phyloP scores from a whole-genome alignment of 2,329 filamentous ascomycete species.

The Apiospora marii region DNA sequence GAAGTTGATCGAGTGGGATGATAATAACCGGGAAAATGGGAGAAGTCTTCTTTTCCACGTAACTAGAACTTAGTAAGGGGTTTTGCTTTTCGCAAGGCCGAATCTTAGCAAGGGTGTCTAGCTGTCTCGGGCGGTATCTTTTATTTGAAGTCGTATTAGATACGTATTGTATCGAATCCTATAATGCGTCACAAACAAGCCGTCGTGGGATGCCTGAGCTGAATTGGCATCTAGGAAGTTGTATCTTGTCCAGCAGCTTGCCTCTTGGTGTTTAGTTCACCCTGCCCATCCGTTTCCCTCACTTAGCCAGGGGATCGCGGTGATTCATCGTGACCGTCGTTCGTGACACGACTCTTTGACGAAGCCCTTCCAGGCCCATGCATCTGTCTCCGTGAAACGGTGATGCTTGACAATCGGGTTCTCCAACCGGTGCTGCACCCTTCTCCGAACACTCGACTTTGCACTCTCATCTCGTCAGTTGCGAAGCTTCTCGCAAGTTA shows the following conservation, averaged over 20 bases:
- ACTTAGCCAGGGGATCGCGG: not conserved
- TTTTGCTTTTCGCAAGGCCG: not conserved
- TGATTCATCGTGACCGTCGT: not conserved
- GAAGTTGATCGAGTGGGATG: not conserved
- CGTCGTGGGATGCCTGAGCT: no score
- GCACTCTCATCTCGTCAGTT: not conserved
- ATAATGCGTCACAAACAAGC: not conserved
- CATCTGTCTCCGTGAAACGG: not conserved
- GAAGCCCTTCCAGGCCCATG: no score
- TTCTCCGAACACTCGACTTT: not conserved
- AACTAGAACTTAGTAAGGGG: not conserved
- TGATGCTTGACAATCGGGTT: not conserved
- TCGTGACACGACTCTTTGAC: not conserved
- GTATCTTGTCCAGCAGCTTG: not conserved
- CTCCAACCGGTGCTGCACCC: not conserved
- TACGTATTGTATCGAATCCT: not conserved
- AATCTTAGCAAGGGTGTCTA: not conserved
- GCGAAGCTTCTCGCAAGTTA: not conserved
- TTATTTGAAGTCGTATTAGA: not conserved
- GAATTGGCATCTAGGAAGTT: no score
- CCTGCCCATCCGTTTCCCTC: not conserved
- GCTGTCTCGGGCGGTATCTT: not conserved
- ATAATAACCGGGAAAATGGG: not conserved
- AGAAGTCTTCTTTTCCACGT: not conserved
- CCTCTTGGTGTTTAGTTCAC: not conserved